Evolutionary conservation across 345 rosid species (phyloP), one percentile per base, ranked within the genome.

Genomic region (Sapria himalayana): DNA sequence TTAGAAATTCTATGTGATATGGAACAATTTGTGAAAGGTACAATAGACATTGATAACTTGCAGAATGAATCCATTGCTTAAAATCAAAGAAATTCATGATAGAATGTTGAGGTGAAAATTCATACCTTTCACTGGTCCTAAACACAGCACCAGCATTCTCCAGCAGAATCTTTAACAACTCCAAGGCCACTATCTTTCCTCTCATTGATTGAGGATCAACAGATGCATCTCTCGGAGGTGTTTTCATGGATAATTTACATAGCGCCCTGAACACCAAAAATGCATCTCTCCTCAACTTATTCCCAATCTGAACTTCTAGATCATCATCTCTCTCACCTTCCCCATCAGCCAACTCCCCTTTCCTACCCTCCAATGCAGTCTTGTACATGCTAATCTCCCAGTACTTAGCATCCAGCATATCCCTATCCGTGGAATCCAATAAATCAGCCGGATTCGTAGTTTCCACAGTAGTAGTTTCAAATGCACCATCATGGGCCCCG

Each of bases 301-400:
- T 89, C 45, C 99, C 99, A 55, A 89, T 89, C 77, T 84, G 99
- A 49, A 89, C 84, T 62, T 89, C 99, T 57, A 75, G 55, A 56
- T 84, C 95, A 22, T 84, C 95, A 7, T 84, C 99, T 50, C 86
- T 64, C 67, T 84, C 99, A 33, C 50, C 60, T 55, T 84, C 93
- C 22, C 95, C 95, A 22, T 77, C 95, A 1, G 74, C 81, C 57
- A 89, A 68, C 55, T 89, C 99, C 21, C 99, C 99, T 66, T 89
- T 89, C 52, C 99, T 69, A 51, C 93, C 99, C 62, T 89, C 99
- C 50, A 89, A 64, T 1, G 99, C 99, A 0, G 95, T 76, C 67
- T 89, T 89, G 32, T 89, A 89, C 95, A 89, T 84, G 56, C 99
- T 89, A 55, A 89, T 84, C 81, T 89, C 99, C 99, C 99, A 89